Base-by-base conservation (phyloP, 2,329 filamentous ascomycete genomes). In the Pseudodiploospora longispora region DNA sequence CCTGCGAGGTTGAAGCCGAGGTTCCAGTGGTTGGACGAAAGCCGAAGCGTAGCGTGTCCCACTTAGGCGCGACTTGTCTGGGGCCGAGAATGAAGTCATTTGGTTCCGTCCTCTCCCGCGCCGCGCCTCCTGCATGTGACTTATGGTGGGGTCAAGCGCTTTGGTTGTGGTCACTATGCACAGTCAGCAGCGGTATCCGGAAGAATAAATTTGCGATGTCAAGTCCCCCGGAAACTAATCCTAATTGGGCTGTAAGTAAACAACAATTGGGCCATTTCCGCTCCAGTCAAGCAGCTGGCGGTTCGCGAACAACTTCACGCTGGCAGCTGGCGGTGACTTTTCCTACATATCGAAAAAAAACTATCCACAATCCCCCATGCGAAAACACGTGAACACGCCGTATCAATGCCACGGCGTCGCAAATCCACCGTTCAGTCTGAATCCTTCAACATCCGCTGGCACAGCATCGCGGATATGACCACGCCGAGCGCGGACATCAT, bases 401-500 rank as follows among this genome's bases (percentile, higher is more conserved):
- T 46, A 52, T 53, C 57, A 54, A 64, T 64, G 60, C 52, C 54
- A 51, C 53, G 52, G 55, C 55, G 51, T 49, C 52, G 50, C 38
- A 52, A 53, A 36, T 49, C 53, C 49, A 52, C 50, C 45, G 36
- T 42, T 43, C 45, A 54, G 41, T 39, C 53, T 47, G 53, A 63
- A 42, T 47, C 54, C 29, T 63, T 56, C 52, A 55, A 45, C 47
- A 47, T 64, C 44, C 61, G 63, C 53, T 65, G 63, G 63, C 61
- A 63, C 45, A 58, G 55, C 41, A 54, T 62, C 49, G 59, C 58
- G 44, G 56, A 57, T 50, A 60, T 63, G 50, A 58, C 58, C 38
- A 65, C 61, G 41, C 58, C 63, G 42, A 65, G 61, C 55, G 60
- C 61, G 51, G 69, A 70, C 56, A 60, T 65, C 55, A 68, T 70